Evolutionary conservation across 2,329 filamentous ascomycete species (phyloP).

Genomic region (Penicillium sp.): DNA sequence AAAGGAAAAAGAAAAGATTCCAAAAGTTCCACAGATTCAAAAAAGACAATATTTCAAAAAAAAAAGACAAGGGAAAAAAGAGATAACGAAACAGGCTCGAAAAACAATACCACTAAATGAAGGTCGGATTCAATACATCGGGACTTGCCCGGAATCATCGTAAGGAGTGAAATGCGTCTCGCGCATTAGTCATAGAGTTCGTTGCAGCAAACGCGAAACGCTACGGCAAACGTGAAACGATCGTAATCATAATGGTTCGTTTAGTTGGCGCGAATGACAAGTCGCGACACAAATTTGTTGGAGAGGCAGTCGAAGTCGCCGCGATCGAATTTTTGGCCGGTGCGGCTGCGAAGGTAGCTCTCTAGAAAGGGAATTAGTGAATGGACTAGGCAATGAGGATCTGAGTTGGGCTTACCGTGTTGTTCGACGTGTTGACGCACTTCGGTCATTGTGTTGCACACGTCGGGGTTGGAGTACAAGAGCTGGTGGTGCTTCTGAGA

Average conservation of each 20-base stretch:
- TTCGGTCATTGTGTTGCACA: conserved; percentile 95
- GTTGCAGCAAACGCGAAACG: conserved; percentile 22
- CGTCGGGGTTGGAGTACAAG: conserved; percentile 84
- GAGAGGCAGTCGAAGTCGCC: conserved; percentile 93
- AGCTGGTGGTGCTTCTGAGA: conserved; percentile 86
- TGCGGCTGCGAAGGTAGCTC: conserved; percentile 78
- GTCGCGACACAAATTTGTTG: conserved; percentile 95
- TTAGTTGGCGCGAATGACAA: conserved; percentile 92
- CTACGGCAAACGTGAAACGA: conserved; percentile 21
- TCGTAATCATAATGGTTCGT: conserved; percentile 27
- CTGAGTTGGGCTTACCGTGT: conserved; percentile 70
- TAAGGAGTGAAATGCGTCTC: conserved; percentile 18
- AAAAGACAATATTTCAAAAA: conserved; percentile 26
- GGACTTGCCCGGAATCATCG: conserved; percentile 19
- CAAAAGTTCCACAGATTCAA: conserved; percentile 3
- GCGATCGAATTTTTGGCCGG: conserved; percentile 80
- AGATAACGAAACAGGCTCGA: conserved; percentile 12
- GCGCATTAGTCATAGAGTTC: conserved; percentile 23
- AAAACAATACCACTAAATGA: conserved; percentile 26
- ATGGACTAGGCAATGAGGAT: background rate
- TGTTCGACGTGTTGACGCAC: conserved; percentile 88
- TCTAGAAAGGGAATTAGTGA: conserved; percentile 62
- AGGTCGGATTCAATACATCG: conserved; percentile 17
- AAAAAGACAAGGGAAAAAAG: conserved; percentile 17
- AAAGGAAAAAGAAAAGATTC: background rate